Evolutionary conservation across 202 grass and related monocot species (phyloP), one percentile per base, ranked within the genome.

Genomic region (Setaria viridis): DNA sequence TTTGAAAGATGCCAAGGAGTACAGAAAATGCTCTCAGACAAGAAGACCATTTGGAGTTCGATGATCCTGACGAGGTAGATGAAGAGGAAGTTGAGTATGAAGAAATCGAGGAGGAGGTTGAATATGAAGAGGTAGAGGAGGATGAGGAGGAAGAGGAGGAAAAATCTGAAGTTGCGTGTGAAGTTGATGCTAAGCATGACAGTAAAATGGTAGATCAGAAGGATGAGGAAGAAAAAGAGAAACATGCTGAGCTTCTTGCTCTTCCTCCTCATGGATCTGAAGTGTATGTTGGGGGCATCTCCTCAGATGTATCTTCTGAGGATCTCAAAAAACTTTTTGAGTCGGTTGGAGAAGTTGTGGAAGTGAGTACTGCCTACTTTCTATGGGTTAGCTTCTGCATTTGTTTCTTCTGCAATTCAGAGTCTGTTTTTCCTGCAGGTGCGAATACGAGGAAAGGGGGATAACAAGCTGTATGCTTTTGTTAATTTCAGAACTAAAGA

Each of bases 191-290:
- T 74, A 74, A 55, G 5, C 72, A 37, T 74, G 49, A 37, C 16
- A 55, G 49, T 55, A 74, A 74, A 55, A 54, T 74, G 49, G 72
- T 6, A 32, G 49, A 76, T 57, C 16, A 13, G 1, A 76, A 76
- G 73, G 73, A 76, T 58, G 33, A 50, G 34, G 74, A 76, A 66
- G 93, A 92, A 68, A 84, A 83, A 67, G 84, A 86, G 66, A 91
- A 87, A 64, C 85, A 92, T 77, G 87, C 80, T 9, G 89, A 93
- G 56, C 88, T 92, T 66, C 87, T 95, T 80, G 76, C 91, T 67
- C 91, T 91, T 83, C 93, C 93, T 80, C 93, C 93, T 78, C 95
- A 98, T 86, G 95, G 95, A 50, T 98, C 91, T 10, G 93, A 98
- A 86, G 84, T 98, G 74, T 94, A 94, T 77, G 35, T 98, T 78